phyloP scores from a whole-genome alignment of 2,329 filamentous ascomycete genomes.

The Fusarium nurragi region DNA sequence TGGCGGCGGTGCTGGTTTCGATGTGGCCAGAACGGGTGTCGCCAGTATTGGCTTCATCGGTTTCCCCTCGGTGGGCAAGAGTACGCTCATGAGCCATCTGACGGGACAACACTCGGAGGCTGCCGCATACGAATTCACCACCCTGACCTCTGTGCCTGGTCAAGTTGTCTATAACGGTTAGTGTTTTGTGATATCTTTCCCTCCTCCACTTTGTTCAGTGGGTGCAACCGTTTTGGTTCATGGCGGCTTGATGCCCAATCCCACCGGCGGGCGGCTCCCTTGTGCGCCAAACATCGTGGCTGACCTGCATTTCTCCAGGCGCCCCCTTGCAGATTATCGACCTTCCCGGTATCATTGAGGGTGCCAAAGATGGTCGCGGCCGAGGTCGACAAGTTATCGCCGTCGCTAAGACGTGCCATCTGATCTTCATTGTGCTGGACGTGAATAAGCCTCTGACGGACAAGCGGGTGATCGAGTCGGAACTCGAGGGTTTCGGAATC shows the following conservation, averaged over 20 bases:
- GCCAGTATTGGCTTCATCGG: conserved; percentile 98
- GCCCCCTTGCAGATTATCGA: conserved; percentile 98
- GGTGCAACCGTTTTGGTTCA: conserved; percentile 9
- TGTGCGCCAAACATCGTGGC: conserved; percentile 24
- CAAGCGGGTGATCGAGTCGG: conserved; percentile 93
- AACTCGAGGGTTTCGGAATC: conserved; percentile 97
- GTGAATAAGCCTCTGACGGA: conserved; percentile 98
- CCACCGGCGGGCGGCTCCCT: conserved; percentile 13
- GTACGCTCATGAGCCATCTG: conserved; percentile 92
- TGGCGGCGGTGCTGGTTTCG: conserved; percentile 83
- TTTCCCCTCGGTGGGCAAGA: conserved; percentile 98
- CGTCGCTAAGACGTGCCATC: conserved; percentile 96
- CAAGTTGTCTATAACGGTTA: conserved; percentile 92
- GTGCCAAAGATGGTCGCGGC: conserved; percentile 97
- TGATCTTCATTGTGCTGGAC: conserved; percentile 98
- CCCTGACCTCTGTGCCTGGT: conserved; percentile 94
- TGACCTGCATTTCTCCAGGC: conserved; percentile 54
- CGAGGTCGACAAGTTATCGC: conserved; percentile 98
- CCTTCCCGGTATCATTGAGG: conserved; percentile 97
- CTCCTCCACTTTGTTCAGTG: conserved; percentile 13
- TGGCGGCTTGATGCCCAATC: conserved; percentile 33
- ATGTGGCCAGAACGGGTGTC: conserved; percentile 96
- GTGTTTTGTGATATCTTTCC: conserved; percentile 26
- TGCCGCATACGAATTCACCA: conserved; percentile 98
- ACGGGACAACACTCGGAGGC: conserved; percentile 98